Conservation (phyloP, 164 flowering plant genomes). For the Tetrastigma voinierianum region DNA sequence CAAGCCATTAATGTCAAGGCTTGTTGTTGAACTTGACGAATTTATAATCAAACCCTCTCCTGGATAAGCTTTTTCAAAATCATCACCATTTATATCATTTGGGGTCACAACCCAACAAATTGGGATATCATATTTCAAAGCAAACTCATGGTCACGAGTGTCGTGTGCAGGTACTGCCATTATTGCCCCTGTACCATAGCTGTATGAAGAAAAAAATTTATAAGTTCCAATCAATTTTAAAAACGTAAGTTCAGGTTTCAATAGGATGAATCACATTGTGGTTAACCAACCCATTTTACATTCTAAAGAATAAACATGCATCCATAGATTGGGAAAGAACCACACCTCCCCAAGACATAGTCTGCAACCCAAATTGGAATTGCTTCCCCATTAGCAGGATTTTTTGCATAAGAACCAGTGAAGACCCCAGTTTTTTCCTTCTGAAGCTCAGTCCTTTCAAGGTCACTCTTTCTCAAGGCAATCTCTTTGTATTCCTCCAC, state of each 20-base stretch:
- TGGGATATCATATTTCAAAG: slow-evolving; percentile 70
- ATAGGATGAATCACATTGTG: slow-evolving; percentile 2
- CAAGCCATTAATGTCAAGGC: slow-evolving; percentile 78
- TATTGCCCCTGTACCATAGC: slow-evolving; percentile 98
- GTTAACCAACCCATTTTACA: not conserved
- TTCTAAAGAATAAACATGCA: not conserved
- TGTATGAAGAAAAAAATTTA: slow-evolving; percentile 24
- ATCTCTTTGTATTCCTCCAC: slow-evolving; percentile 86
- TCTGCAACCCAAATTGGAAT: slow-evolving; percentile 99
- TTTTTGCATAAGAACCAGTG: slow-evolving; percentile 81
- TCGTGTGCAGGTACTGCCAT: slow-evolving; percentile 99
- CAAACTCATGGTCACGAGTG: slow-evolving; percentile 87
- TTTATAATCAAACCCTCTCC: slow-evolving; percentile 76
- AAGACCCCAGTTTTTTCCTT: slow-evolving; percentile 96
- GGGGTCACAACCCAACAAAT: slow-evolving; percentile 68
- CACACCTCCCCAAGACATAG: slow-evolving; percentile 92
- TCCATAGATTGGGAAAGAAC: not conserved
- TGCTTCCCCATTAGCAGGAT: slow-evolving; percentile 82
- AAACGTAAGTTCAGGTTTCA: not conserved
- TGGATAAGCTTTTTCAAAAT: slow-evolving; percentile 48
- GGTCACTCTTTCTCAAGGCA: slow-evolving; percentile 89
- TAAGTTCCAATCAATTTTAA: not conserved
- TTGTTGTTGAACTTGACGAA: slow-evolving; percentile 58
- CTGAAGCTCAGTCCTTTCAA: slow-evolving; percentile 97
- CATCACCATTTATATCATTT: slow-evolving; percentile 31